Base-by-base conservation (phyloP, 148 eudicot genomes). In the Oxyria digyna region DNA sequence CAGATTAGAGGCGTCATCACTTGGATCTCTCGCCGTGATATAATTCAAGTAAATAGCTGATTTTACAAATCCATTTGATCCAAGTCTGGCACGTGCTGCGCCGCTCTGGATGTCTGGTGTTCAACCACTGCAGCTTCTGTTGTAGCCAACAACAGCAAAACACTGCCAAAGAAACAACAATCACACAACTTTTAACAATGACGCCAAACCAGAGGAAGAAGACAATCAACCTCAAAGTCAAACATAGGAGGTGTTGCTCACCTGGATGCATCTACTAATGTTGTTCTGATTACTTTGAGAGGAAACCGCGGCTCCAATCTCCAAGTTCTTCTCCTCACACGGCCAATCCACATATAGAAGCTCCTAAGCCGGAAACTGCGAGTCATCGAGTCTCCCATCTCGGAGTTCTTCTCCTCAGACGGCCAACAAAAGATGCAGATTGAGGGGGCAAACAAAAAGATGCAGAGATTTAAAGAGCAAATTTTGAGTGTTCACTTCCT, bases 261-360 rank as follows among this genome's bases (percentile, higher is more conserved):
- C 98, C 98, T 94, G 71, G 92, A 95, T 72, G 98, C 98, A 82
- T 94, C 98, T 49, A 78, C 82, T 42, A 94, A 80, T 13, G 98
- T 97, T 55, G 97, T 94, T 80, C 90, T 85, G 67, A 94, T 76
- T 42, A 94, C 98, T 82, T 94, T 94, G 40, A 90, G 76, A n/a
- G 98, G 98, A 82, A n/a, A n/a, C n/a, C n/a, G n/a, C n/a, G n/a
- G n/a, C n/a, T n/a, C n/a, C n/a, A n/a, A n/a, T n/a, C n/a, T n/a
- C n/a, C n/a, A n/a, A n/a, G n/a, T n/a, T n/a, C n/a, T n/a, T n/a
- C n/a, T n/a, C n/a, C n/a, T n/a, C n/a, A n/a, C n/a, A n/a, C n/a
- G n/a, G n/a, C n/a, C n/a, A n/a, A n/a, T n/a, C n/a, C n/a, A n/a
- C n/a, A n/a, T n/a, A n/a, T n/a, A n/a, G n/a, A n/a, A n/a, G n/a